A percentile compares a stretch with the other conserved stretches of the same genome.
Evolutionary conservation across 164 flowering plant species (phyloP).

Genomic region (Magnolia sinica): DNA sequence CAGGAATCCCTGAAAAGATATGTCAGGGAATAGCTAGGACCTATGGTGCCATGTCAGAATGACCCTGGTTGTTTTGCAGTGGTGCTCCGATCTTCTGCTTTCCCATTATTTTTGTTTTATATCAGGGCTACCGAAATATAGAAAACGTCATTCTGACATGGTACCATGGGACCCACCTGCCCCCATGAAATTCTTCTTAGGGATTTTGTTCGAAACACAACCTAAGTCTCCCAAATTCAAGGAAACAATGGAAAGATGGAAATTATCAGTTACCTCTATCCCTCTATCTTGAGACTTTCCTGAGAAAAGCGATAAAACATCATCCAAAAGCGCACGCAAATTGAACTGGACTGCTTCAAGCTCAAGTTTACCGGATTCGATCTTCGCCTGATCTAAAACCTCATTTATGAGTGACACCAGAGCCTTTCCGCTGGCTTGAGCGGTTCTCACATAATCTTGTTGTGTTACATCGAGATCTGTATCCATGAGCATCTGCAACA

Average conservation of each 20-base stretch:
- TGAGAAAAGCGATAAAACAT: conserved; percentile 87
- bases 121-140: no score
- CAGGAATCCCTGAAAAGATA: no score
- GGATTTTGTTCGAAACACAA: no score
- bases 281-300: conserved; percentile 90
- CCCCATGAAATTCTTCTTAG: no score
- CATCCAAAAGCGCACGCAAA: conserved; percentile 75
- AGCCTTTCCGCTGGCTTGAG: conserved; percentile 90
- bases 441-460: conserved; percentile 85
- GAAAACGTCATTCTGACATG: no score
- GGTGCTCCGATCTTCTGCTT: no score
- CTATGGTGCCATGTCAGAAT: no score
- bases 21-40: neutral
- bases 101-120: no score
- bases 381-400: conserved; percentile 94
- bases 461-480: conserved; percentile 87
- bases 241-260: neutral
- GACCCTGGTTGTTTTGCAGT: no score
- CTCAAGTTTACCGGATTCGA: conserved; percentile 94
- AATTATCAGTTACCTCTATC: conserved; percentile 57
- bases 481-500: conserved; percentile 94
- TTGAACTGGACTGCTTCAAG: conserved; percentile 82
- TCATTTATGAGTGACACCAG: conserved; percentile 86
- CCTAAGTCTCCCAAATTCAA: neutral
- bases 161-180: no score